These are phyloP conservation scores for Pythium aphanidermatum DNA, from an alignment of 352 stramenopile genomes.

Conservation along the genomic window DNA sequence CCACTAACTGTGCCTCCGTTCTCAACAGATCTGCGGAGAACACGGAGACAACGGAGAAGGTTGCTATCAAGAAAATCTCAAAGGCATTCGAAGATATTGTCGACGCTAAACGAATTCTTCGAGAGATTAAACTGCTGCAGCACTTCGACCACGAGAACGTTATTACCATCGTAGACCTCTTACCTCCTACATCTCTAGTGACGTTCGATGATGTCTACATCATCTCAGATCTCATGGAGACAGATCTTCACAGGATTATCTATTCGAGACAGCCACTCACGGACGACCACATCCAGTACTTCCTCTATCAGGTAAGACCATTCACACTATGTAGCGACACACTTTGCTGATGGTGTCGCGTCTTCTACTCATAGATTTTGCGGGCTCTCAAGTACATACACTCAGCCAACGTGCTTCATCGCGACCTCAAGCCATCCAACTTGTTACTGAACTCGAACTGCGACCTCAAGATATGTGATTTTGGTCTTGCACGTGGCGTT, in stretches of 20 bases:
- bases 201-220: constrained; percentile 98
- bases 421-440: constrained; percentile 98
- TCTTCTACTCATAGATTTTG: constrained; percentile 81
- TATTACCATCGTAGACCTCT: constrained; percentile 94
- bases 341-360: neutral
- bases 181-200: constrained; percentile 88
- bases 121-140: constrained; percentile 94
- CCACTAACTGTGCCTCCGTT: too few species aligned
- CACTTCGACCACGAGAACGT: constrained; percentile 95
- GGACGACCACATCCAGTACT: constrained; percentile 92
- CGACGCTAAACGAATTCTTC: constrained; percentile 98
- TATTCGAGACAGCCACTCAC: constrained; percentile 92
- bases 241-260: constrained; percentile 97
- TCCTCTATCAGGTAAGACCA: constrained; percentile 79
- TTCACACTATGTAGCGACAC: neutral
- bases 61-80: constrained; percentile 88
- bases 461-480: constrained; percentile 91
- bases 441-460: constrained; percentile 94
- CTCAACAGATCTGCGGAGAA: constrained; percentile 68
- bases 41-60: constrained; percentile 72
- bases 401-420: constrained; percentile 91
- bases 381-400: constrained; percentile 94
- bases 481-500: constrained; percentile 84
- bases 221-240: constrained; percentile 97
- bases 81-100: constrained; percentile 96